Conservation (phyloP, 176 grass and related monocot genomes). For the Oryza coarctata region DNA sequence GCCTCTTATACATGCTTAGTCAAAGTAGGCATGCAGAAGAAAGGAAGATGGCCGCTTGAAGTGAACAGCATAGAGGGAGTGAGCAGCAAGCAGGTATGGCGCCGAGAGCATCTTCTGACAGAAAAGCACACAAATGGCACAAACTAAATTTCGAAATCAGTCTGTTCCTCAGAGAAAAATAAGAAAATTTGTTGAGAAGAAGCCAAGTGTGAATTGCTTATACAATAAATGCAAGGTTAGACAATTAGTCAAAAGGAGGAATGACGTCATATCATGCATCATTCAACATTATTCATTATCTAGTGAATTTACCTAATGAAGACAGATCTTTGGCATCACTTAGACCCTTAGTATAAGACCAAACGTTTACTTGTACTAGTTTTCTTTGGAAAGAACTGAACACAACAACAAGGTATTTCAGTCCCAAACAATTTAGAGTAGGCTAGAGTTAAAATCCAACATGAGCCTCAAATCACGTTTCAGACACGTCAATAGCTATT, state of each 20-base stretch:
- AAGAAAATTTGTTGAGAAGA: background rate
- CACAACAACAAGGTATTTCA: too few relatives aligned
- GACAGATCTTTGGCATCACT: background rate
- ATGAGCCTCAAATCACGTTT: too few relatives aligned
- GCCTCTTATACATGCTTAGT: constrained; percentile 9
- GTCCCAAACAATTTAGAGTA: too few relatives aligned
- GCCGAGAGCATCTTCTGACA: background rate
- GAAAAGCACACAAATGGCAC: background rate
- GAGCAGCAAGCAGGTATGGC: background rate
- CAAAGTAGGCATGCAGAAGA: background rate
- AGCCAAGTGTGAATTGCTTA: background rate
- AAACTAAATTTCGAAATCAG: background rate
- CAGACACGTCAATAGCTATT: too few relatives aligned
- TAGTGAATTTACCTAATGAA: background rate
- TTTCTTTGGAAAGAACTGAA: background rate
- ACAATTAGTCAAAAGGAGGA: background rate
- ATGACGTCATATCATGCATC: background rate
- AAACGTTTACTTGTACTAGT: background rate
- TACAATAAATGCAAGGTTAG: background rate
- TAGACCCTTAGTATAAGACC: background rate
- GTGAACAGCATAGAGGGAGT: background rate
- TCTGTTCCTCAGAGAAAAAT: too few relatives aligned
- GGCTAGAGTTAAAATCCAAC: too few relatives aligned
- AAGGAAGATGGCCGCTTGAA: background rate
- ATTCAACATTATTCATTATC: background rate